Evolutionary conservation across 2,329 filamentous ascomycete genomes (phyloP), one percentile per base, ranked within the genome.

Genomic region (Achaetomium macrosporum): DNA sequence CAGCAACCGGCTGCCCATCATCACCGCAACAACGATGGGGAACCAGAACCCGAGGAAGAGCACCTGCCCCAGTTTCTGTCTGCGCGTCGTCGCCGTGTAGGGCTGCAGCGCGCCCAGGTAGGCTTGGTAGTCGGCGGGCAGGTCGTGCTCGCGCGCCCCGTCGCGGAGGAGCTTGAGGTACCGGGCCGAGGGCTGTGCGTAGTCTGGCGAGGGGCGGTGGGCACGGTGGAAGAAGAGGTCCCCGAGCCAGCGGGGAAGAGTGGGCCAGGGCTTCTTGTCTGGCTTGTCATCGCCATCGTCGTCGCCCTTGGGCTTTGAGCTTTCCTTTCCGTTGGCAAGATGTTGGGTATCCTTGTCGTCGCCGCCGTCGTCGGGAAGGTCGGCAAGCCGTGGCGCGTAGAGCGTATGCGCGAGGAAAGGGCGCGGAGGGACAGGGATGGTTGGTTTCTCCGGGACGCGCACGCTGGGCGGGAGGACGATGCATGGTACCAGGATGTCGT

Each of bases 321-420:
- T 15, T 12, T 35, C 10, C 11, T 15, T 35, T 9, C 15, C 3
- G 33, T 35, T 35, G 33, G 33, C 5, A 15, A 15, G 10, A 9
- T 35, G 33, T 11, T 4, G 54, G 36, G 51, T 55, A n/a, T 59
- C 56, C 20, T 60, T 58, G 25, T 59, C 45, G 42, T 59, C 47
- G 42, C 52, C 57, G 44, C 50, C 56, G 36, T 48, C 41, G 36
- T 62, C 61, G 1, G 68, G 65, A 1, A 61, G 50, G 5, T 68
- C 66, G 2, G 74, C 73, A 6, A 78, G 57, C 11, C 70, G 69
- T 1, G 89, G 86, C 0, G 86, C 86, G 64, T 88, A 88, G 1
- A 99, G 78, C 0, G 92, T 97, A 65, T 90, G 88, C 1, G 90
- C 90, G 61, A 88, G 79, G 73, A 97, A 95, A 0, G 87, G 76